Percentiles rank a stretch among this genome's conserved stretches.
These are phyloP conservation scores for Scleroderma citrinum DNA, from an alignment of 768 basidiomycete species.

Conservation along the genomic window DNA sequence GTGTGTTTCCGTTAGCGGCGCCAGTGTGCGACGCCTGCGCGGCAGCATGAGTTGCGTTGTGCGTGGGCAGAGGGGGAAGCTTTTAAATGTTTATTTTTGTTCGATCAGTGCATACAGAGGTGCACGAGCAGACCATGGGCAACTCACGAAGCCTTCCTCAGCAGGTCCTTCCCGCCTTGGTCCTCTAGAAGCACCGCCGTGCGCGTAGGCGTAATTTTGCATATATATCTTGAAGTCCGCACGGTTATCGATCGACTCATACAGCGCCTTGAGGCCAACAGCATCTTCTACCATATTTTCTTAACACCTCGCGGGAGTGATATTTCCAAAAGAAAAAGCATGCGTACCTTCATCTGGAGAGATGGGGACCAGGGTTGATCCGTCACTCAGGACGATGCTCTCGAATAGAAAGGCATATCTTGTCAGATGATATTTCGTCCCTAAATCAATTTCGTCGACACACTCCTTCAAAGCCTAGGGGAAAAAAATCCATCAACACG, in stretches of 20 bases:
- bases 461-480: constrained; percentile 85
- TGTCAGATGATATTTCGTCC: constrained; percentile 95
- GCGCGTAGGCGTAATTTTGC: constrained; percentile 95
- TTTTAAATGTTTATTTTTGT: constrained; percentile 22
- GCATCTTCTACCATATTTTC: constrained; percentile 27
- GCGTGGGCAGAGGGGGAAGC: constrained; percentile 59
- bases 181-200: constrained; percentile 59
- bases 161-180: constrained; percentile 83
- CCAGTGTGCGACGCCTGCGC: constrained; percentile 19
- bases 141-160: constrained; percentile 92
- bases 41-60: constrained; percentile 25
- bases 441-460: constrained; percentile 92
- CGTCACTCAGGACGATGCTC: constrained; percentile 84
- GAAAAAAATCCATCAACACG: constrained; percentile 1
- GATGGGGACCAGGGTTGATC: constrained; percentile 73
- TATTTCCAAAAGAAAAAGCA: background rate
- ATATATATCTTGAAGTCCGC: constrained; percentile 94
- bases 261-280: constrained; percentile 76
- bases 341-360: constrained; percentile 58
- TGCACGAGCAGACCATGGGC: constrained; percentile 2
- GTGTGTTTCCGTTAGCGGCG: constrained; percentile 24
- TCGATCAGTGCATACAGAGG: background rate
- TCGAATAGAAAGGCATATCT: constrained; percentile 95
- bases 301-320: background rate
- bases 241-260: constrained; percentile 90